These are phyloP conservation scores for Rhizophlyctis rosea DNA, from an alignment of 192 early-diverging fungal species.

Conservation along the genomic window DNA sequence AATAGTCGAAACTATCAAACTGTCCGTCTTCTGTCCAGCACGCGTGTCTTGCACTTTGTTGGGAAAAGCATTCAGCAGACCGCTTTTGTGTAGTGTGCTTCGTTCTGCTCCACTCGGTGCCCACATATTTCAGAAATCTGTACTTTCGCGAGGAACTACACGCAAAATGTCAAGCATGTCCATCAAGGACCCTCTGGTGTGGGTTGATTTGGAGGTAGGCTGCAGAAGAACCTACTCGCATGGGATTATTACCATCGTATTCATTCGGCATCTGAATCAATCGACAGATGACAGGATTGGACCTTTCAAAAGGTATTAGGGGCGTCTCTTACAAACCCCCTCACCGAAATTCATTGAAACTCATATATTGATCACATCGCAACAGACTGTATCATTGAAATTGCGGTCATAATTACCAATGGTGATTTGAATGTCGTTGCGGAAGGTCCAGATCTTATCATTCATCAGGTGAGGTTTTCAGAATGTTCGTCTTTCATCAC, in stretches of 20 bases:
- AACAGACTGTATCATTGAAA: slow-evolving; percentile 79
- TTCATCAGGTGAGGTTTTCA: too few species aligned
- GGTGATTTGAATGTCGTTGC: slow-evolving; percentile 79
- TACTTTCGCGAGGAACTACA: too few species aligned
- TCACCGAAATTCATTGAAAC: not conserved
- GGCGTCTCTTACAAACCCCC: not conserved
- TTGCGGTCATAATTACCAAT: slow-evolving; percentile 87
- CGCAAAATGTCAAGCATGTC: too few species aligned
- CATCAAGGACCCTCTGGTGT: slow-evolving; percentile 64
- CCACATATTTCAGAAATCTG: too few species aligned
- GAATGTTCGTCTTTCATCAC: slow-evolving; percentile 34
- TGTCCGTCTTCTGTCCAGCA: too few species aligned
- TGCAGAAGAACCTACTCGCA: not conserved
- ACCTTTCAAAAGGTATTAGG: slow-evolving; percentile 45
- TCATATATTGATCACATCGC: not conserved
- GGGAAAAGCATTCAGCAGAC: too few species aligned
- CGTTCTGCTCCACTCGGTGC: too few species aligned
- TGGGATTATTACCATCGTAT: not conserved
- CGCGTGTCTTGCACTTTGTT: too few species aligned
- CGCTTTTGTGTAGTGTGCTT: too few species aligned
- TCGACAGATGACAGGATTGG: slow-evolving; percentile 72
- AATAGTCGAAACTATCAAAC: too few species aligned
- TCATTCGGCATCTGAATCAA: not conserved
- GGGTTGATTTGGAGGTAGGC: slow-evolving; percentile 76
- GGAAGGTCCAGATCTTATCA: slow-evolving; percentile 40